These are phyloP conservation scores for Betula pendula DNA, from an alignment of 306 rosid species.

Conservation along the genomic window DNA sequence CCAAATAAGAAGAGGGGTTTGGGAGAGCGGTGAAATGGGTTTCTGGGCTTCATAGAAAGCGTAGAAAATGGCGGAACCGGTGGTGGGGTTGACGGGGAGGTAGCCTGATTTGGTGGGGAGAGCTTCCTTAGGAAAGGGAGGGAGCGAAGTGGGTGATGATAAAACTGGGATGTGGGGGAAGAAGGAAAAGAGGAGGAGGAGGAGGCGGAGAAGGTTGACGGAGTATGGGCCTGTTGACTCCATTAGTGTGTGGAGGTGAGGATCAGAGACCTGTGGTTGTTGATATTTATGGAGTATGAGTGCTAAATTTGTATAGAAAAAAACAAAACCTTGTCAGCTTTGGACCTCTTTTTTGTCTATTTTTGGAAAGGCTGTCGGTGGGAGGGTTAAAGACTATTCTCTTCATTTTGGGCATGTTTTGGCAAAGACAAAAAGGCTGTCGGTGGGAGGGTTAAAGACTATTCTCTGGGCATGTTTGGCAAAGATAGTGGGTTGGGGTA, in stretches of 20 bases:
- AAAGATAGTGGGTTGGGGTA: too few relatives aligned
- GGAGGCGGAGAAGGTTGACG: background rate
- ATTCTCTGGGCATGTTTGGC: too few relatives aligned
- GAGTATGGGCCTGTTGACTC: background rate
- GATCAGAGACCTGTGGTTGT: background rate
- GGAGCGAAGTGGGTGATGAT: constrained; percentile 11
- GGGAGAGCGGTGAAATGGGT: constrained; percentile 42
- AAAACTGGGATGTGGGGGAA: background rate
- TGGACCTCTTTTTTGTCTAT: too few relatives aligned
- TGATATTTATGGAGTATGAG: too few relatives aligned
- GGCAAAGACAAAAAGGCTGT: too few relatives aligned
- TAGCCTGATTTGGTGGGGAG: constrained; percentile 78
- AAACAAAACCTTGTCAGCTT: too few relatives aligned
- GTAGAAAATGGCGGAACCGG: constrained; percentile 71
- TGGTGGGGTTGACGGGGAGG: constrained; percentile 43
- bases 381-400: too few relatives aligned
- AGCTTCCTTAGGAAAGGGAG: constrained; percentile 51
- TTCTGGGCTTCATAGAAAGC: constrained; percentile 76
- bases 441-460: too few relatives aligned
- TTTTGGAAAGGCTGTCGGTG: too few relatives aligned
- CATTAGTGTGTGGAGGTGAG: background rate
- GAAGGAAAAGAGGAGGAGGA: background rate
- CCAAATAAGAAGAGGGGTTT: constrained; percentile 83
- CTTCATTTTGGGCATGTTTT: too few relatives aligned
- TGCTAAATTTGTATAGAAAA: too few relatives aligned